A percentile compares a stretch with the other conserved stretches of the same genome.
Evolutionary conservation across 2,329 filamentous ascomycete genomes (phyloP).

Genomic region (Aspergillus candidus): DNA sequence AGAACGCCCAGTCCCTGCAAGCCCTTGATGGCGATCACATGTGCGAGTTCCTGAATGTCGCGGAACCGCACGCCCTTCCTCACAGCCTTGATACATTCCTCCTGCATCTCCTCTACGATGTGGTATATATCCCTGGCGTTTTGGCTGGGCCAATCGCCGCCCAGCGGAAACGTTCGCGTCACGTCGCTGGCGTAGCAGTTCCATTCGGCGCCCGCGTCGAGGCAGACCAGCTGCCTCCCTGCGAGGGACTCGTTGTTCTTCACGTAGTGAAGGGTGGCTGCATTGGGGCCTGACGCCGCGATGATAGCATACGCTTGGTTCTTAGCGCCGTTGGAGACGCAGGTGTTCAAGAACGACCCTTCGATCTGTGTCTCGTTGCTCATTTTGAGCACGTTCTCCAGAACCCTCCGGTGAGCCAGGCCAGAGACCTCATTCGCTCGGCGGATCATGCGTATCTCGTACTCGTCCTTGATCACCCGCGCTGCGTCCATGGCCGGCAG

Average conservation of each 20-base stretch:
- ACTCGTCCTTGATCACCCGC: slow-evolving; percentile 67
- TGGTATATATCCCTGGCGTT: slow-evolving; percentile 72
- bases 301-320: slow-evolving; percentile 87
- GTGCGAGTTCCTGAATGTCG: slow-evolving; percentile 71
- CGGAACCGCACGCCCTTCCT: slow-evolving; percentile 74
- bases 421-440: slow-evolving; percentile 66
- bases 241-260: slow-evolving; percentile 65
- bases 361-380: slow-evolving; percentile 78
- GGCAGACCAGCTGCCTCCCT: slow-evolving; percentile 69
- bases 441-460: slow-evolving; percentile 66
- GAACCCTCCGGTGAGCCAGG: slow-evolving; percentile 59
- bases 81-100: slow-evolving; percentile 65
- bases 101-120: slow-evolving; percentile 82
- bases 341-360: slow-evolving; percentile 69
- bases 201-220: slow-evolving; percentile 79
- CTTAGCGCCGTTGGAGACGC: slow-evolving; percentile 66
- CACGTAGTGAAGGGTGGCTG: slow-evolving; percentile 82
- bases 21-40: slow-evolving; percentile 75
- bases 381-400: slow-evolving; percentile 57
- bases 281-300: slow-evolving; percentile 71
- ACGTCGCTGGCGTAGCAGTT: slow-evolving; percentile 66
- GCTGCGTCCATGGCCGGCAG: slow-evolving; percentile 57
- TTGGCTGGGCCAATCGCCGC: slow-evolving; percentile 53
- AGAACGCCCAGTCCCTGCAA: slow-evolving; percentile 71
- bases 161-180: slow-evolving; percentile 82